Conservation (phyloP, 768 basidiomycete genomes). For the Kwoniella botswanensis region DNA sequence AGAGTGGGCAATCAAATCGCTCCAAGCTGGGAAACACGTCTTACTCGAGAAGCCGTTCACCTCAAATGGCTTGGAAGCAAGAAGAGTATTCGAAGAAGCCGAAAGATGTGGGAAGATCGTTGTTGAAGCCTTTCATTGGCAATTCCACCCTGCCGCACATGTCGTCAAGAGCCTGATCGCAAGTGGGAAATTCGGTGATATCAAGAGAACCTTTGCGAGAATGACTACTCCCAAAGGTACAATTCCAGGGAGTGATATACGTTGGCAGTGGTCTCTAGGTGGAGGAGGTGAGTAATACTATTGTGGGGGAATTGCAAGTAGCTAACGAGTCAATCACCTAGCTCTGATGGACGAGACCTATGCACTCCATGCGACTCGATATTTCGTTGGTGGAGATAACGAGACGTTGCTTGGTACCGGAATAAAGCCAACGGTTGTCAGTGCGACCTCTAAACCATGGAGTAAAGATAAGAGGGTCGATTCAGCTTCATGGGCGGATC, state of each 20-base stretch:
- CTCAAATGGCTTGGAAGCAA: conserved; percentile 13
- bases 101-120: conserved; percentile 1
- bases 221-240: conserved; percentile 16
- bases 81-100: conserved; percentile 12
- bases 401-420: conserved; percentile 10
- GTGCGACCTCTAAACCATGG: conserved; percentile 6
- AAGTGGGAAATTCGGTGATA: conserved; percentile 23
- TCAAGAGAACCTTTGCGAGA: conserved; percentile 14
- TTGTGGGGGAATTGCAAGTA: neutral
- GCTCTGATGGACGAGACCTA: conserved; percentile 23
- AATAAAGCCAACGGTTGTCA: conserved; percentile 7
- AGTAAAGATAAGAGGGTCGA: conserved; percentile 20
- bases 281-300: conserved; percentile 9
- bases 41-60: conserved; percentile 20
- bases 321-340: neutral
- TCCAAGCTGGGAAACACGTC: conserved; percentile 21
- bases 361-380: conserved; percentile 15
- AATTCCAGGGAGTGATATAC: conserved; percentile 16
- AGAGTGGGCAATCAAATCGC: conserved; percentile 21
- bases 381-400: conserved; percentile 15
- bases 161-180: conserved; percentile 16
- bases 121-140: conserved; percentile 19
- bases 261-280: conserved; percentile 15
- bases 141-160: conserved; percentile 18
- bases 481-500: conserved; percentile 16